These are phyloP conservation scores for Chaetomium olivaceum DNA, from an alignment of 2,329 filamentous ascomycete genomes.

Conservation along the genomic window DNA sequence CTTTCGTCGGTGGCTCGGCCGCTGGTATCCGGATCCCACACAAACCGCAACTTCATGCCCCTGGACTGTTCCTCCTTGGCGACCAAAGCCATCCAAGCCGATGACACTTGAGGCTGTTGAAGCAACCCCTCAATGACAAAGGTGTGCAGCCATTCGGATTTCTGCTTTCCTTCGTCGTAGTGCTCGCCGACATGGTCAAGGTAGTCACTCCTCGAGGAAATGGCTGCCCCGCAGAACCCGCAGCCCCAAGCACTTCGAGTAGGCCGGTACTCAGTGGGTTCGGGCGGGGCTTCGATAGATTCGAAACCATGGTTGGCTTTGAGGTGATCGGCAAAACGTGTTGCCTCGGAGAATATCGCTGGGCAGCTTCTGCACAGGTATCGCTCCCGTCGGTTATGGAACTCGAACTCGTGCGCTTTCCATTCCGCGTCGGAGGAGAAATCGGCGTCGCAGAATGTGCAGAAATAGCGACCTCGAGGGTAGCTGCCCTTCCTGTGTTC, in stretches of 20 bases:
- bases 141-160: conserved; percentile 28
- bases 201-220: conserved; percentile 24
- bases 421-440: conserved; percentile 29
- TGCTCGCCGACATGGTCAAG: conserved; percentile 34
- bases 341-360: conserved; percentile 9
- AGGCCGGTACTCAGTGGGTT: background rate
- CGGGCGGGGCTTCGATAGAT: background rate
- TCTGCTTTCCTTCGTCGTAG: conserved; percentile 27
- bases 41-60: conserved; percentile 23
- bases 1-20: conserved; percentile 9
- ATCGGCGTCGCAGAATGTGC: conserved; percentile 29
- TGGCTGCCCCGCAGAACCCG: conserved; percentile 28
- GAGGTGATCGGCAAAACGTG: conserved; percentile 15
- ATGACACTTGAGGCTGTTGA: conserved; percentile 25
- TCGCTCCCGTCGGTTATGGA: conserved; percentile 22
- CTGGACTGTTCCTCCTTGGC: conserved; percentile 20
- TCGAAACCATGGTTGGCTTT: conserved; percentile 15
- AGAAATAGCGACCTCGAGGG: conserved; percentile 20
- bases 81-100: conserved; percentile 26
- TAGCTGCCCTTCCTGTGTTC: conserved; percentile 23
- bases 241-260: conserved; percentile 30
- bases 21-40: conserved; percentile 25
- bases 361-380: conserved; percentile 21
- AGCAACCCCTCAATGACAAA: conserved; percentile 30
- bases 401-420: conserved; percentile 27